Conservation (phyloP, 768 basidiomycete genomes). For the Lentinula aciculospora region DNA sequence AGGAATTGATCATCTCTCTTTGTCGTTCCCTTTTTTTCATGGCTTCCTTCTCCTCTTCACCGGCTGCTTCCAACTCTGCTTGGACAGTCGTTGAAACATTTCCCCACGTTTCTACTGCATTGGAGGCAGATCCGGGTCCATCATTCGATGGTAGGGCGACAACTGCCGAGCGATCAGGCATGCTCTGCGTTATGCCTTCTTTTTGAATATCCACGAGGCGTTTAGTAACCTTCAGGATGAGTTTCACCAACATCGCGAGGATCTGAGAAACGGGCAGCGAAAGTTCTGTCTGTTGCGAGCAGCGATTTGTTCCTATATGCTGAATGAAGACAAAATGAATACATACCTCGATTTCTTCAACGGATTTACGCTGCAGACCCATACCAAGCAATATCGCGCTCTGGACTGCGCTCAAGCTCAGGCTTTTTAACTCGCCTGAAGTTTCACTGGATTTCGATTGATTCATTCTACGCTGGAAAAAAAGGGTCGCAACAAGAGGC, state of each 20-base stretch:
- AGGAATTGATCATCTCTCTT: slow-evolving; percentile 78
- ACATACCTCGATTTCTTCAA: slow-evolving; percentile 82
- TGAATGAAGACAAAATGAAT: not conserved
- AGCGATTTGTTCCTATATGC: not conserved
- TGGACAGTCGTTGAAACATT: slow-evolving; percentile 44
- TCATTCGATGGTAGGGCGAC: slow-evolving; percentile 8
- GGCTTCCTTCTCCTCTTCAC: slow-evolving; percentile 61
- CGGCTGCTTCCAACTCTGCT: slow-evolving; percentile 74
- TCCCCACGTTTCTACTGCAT: slow-evolving; percentile 28
- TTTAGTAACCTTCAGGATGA: slow-evolving; percentile 79
- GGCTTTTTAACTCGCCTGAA: slow-evolving; percentile 38
- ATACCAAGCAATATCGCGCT: slow-evolving; percentile 86
- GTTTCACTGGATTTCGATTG: not conserved
- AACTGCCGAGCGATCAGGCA: slow-evolving; percentile 37
- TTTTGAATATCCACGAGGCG: slow-evolving; percentile 75
- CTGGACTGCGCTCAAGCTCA: slow-evolving; percentile 81
- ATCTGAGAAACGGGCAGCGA: slow-evolving; percentile 81
- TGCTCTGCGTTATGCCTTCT: slow-evolving; percentile 60
- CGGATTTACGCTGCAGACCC: slow-evolving; percentile 81
- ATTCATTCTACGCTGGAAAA: slow-evolving; percentile 66
- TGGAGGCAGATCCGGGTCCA: not conserved
- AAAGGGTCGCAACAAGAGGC: slow-evolving; percentile 74
- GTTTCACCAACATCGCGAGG: slow-evolving; percentile 87
- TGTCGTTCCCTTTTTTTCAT: slow-evolving; percentile 63
- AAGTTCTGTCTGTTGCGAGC: slow-evolving; percentile 57